Percentiles rank a stretch among this genome's conserved stretches.
phyloP scores from a whole-genome alignment of 78 protist species.

The Dictyostelium discoideum region dicty_2.7 NC_007088.5:4545501-4546000 shows the following conservation, averaged over 20 bases:
- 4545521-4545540: neutral
- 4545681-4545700: neutral
- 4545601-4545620: neutral
- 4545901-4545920: neutral
- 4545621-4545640: neutral
- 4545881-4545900: neutral
- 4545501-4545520: neutral
- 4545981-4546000: neutral
- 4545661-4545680: neutral
- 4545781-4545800: neutral
- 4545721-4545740: neutral
- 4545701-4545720: neutral
- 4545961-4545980: neutral
- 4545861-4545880: conserved; percentile 6
- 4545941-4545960: too few species aligned
- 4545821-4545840: neutral
- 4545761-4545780: neutral
- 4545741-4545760: neutral
- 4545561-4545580: neutral
- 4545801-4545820: conserved; percentile 5
- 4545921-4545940: neutral
- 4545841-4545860: neutral
- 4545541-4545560: neutral
- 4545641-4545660: neutral
- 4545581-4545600: neutral